A percentile compares a stretch with the other conserved stretches of the same genome.
Evolutionary conservation across 345 rosid species (phyloP).

Genomic region (Sisymbrium irio): DNA sequence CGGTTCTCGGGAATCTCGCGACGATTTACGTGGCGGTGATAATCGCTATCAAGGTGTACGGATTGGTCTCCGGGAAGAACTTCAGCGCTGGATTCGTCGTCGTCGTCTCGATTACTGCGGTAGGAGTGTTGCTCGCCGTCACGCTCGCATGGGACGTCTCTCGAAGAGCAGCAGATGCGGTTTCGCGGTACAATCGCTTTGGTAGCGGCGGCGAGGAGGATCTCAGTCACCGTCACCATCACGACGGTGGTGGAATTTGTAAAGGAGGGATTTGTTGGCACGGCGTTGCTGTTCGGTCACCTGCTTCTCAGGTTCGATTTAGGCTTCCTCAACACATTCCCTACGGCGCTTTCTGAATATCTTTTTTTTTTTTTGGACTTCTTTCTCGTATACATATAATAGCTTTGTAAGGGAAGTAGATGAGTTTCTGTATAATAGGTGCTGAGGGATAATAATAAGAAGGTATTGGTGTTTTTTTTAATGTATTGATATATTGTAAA

Average conservation of each 20-base stretch:
- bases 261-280: constrained; percentile 99
- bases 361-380: neutral
- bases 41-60: constrained; percentile 65
- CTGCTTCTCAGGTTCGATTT: constrained; percentile 93
- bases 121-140: constrained; percentile 59
- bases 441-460: constrained; percentile 10
- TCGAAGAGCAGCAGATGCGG: constrained; percentile 66
- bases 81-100: constrained; percentile 72
- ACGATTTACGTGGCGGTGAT: constrained; percentile 83
- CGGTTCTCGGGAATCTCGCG: constrained; percentile 74
- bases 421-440: constrained; percentile 19
- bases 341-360: constrained; percentile 27
- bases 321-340: constrained; percentile 66
- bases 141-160: constrained; percentile 92
- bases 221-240: constrained; percentile 41
- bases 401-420: constrained; percentile 8
- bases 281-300: constrained; percentile 90
- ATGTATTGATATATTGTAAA: constrained; percentile 25
- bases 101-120: constrained; percentile 57
- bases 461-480: constrained; percentile 9
- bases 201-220: constrained; percentile 21
- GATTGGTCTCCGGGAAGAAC: constrained; percentile 55
- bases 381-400: neutral
- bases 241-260: constrained; percentile 60
- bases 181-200: constrained; percentile 43